phyloP scores from a whole-genome alignment of 768 basidiomycete species.

The Chlorophyllum brunneum region DNA sequence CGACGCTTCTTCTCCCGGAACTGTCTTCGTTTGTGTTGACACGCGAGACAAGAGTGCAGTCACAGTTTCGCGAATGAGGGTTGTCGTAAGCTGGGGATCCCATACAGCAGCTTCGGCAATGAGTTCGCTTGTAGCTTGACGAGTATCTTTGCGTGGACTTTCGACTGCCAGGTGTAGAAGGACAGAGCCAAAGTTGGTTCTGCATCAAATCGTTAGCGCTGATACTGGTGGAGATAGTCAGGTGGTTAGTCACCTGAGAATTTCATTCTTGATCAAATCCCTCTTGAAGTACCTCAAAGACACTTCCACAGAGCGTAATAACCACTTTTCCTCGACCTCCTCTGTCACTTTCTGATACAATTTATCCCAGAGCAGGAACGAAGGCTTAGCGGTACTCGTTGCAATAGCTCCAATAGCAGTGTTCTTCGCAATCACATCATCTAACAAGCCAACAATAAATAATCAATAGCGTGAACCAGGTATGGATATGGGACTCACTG shows the following conservation, averaged over 20 bases:
- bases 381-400: conserved; percentile 60
- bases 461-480: background rate
- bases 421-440: conserved; percentile 46
- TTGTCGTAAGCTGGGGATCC: conserved; percentile 46
- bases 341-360: conserved; percentile 71
- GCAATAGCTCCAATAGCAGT: conserved; percentile 42
- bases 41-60: conserved; percentile 40
- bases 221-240: conserved; percentile 1
- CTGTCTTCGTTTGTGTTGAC: conserved; percentile 18
- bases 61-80: conserved; percentile 60
- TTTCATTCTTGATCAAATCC: conserved; percentile 50
- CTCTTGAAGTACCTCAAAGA: conserved; percentile 40
- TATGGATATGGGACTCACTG: conserved; percentile 44
- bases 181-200: conserved; percentile 58
- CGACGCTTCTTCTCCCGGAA: conserved; percentile 24
- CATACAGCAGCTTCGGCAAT: conserved; percentile 34
- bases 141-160: conserved; percentile 46
- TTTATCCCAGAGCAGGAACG: conserved; percentile 86
- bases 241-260: conserved; percentile 48
- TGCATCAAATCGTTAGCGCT: conserved; percentile 20
- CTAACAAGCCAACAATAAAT: conserved; percentile 20
- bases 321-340: conserved; percentile 67
- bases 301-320: conserved; percentile 61
- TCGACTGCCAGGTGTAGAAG: conserved; percentile 70
- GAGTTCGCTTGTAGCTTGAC: conserved; percentile 41